Percentiles rank a stretch among this genome's conserved stretches.
These are phyloP conservation scores for Dactylellina sp. DNA, from an alignment of 2,329 filamentous ascomycete genomes.

Conservation along the genomic window DNA sequence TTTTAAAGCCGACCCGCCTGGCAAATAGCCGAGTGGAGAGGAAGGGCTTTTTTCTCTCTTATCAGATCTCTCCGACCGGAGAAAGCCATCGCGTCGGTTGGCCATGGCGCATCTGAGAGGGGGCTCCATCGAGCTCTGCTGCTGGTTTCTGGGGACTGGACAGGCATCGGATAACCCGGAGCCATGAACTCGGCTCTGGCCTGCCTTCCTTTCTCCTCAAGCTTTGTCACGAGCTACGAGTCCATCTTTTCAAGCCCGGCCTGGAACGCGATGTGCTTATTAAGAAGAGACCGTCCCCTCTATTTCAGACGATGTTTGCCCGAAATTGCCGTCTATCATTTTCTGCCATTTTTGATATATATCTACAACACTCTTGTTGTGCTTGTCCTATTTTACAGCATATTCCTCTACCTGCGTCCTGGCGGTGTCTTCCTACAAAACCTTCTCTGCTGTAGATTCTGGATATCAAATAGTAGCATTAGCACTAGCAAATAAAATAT, in stretches of 20 bases:
- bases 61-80: conserved; percentile 30
- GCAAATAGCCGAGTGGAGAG: conserved; percentile 11
- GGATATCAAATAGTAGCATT: background rate
- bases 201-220: conserved; percentile 3
- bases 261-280: conserved; percentile 34
- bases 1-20: conserved; percentile 40
- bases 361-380: conserved; percentile 21
- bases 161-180: conserved; percentile 21
- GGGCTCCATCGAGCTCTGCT: conserved; percentile 10
- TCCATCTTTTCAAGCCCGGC: background rate
- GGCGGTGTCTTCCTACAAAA: conserved; percentile 19
- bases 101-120: background rate
- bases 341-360: conserved; percentile 9
- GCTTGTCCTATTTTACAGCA: background rate
- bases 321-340: background rate
- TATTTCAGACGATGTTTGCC: conserved; percentile 13
- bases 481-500: background rate
- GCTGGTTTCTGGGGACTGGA: no score
- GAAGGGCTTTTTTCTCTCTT: background rate
- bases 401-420: background rate
- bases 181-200: conserved; percentile 23
- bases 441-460: conserved; percentile 48
- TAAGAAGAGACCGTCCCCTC: background rate
- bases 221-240: conserved; percentile 28
- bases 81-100: background rate